Evolutionary conservation across 257 asterid genomes (phyloP).

Genomic region (Avicennia marina): DNA sequence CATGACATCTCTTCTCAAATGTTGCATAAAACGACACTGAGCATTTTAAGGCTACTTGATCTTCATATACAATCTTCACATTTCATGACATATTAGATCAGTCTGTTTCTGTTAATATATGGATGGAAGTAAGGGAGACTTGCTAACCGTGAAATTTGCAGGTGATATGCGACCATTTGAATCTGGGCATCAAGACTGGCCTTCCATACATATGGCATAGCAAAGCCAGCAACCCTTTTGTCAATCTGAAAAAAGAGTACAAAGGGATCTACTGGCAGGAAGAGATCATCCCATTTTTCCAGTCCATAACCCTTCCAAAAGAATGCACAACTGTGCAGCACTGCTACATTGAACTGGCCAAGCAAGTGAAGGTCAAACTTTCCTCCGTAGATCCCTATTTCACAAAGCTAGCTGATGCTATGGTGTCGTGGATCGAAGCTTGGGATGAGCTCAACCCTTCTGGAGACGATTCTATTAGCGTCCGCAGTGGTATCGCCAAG

Average conservation of each 20-base stretch:
- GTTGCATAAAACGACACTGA: no score
- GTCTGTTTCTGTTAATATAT: no score
- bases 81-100: no score
- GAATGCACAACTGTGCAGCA: slow-evolving; percentile 43
- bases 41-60: no score
- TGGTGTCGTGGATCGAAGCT: slow-evolving; percentile 53
- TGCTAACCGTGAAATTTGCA: background rate
- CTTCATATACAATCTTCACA: no score
- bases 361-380: slow-evolving; percentile 39
- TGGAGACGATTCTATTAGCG: slow-evolving; percentile 10
- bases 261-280: slow-evolving; percentile 56
- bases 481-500: slow-evolving; percentile 21
- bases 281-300: slow-evolving; percentile 46
- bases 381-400: slow-evolving; percentile 34
- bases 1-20: no score
- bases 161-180: slow-evolving; percentile 50
- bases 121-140: no score
- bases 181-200: slow-evolving; percentile 44
- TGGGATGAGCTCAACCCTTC: slow-evolving; percentile 56
- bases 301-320: slow-evolving; percentile 25
- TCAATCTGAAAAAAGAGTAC: slow-evolving; percentile 49
- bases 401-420: slow-evolving; percentile 42
- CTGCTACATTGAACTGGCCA: slow-evolving; percentile 40
- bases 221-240: slow-evolving; percentile 55
- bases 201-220: no score